Evolutionary conservation across 805 yeast species (phyloP), one percentile per base, ranked within the genome.

Genomic region (Kluyveromyces dobzhanskii): DNA sequence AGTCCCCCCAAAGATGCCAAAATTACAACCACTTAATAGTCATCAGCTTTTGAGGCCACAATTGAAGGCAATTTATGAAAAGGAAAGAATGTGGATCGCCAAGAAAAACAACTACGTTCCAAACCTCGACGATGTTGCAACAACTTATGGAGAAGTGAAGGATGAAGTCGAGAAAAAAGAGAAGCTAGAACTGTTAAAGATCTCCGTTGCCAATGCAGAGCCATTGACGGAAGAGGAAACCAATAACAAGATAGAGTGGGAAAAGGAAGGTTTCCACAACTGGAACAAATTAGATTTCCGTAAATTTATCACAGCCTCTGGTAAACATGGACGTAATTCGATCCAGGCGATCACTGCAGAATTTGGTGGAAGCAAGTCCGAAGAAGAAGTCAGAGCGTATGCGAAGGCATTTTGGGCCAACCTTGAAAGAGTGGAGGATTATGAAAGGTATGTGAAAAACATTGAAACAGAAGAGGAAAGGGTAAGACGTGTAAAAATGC

Each of bases 391-490:
- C 10, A 61, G 76, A 42, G 80, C 75, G 27, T 92, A 90, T 57
- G 78, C 88, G 10, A 69, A 70, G 38, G 81, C 72, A 8, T 92
- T 92, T 59, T 92, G 97, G 98, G 53, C 70, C 18, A 72, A 81
- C 38, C 80, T 77, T 53, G 69, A 74, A 36, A 84, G 80, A 48
- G 80, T 92, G 45, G 97, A 90, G 25, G 95, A 95, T 9, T 81
- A 80, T 61, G 98, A 92, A 48, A 74, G 85, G 46, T 85, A 81
- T 59, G 62, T 88, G 39, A 67, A 72, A 14, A 90, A 80, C 51
- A 85, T 92, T 44, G 95, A 87, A 53, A 70, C 74, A 3, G 98
- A 97, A 12, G 97, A 92, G 56, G 95, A 87, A 44, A 82, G 75
- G 57, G 72, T 84, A 18, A 67, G 76, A 34, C 78, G 75, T 50